phyloP scores from a whole-genome alignment of 2,329 filamentous ascomycete species.

The Fusarium hostae region DNA sequence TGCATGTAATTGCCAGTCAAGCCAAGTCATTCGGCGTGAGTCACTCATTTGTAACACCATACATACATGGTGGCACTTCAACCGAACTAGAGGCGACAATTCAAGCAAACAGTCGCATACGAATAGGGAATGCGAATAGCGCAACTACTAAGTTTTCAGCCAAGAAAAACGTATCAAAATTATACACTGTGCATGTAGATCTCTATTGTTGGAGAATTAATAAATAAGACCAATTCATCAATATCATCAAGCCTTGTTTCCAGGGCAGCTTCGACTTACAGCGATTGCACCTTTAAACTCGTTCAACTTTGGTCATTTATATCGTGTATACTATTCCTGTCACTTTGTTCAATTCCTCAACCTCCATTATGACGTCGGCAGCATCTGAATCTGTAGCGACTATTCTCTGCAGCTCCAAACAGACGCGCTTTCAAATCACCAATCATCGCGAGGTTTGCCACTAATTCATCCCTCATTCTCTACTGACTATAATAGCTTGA shows the following conservation, averaged over 20 bases:
- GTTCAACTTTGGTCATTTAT: not conserved
- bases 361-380: constrained; percentile 58
- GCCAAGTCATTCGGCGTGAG: constrained; percentile 42
- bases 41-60: constrained; percentile 28
- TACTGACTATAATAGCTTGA: constrained; percentile 62
- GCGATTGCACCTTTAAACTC: not conserved
- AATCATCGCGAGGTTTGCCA: constrained; percentile 66
- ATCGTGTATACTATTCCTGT: not conserved
- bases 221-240: not conserved
- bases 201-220: not conserved
- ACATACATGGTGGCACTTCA: not conserved
- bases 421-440: constrained; percentile 70
- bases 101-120: not conserved
- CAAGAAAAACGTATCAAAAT: not conserved
- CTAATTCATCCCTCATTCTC: not conserved
- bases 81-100: not conserved
- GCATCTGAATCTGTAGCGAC: constrained; percentile 61
- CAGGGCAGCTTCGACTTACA: not conserved
- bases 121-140: not conserved
- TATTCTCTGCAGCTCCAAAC: constrained; percentile 72
- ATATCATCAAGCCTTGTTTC: not conserved
- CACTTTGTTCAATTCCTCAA: not conserved
- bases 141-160: not conserved
- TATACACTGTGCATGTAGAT: constrained; percentile 1
- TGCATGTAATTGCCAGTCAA: not conserved